phyloP scores from a whole-genome alignment of 805 yeast genomes.

The Barnettozyma californica region DNA sequence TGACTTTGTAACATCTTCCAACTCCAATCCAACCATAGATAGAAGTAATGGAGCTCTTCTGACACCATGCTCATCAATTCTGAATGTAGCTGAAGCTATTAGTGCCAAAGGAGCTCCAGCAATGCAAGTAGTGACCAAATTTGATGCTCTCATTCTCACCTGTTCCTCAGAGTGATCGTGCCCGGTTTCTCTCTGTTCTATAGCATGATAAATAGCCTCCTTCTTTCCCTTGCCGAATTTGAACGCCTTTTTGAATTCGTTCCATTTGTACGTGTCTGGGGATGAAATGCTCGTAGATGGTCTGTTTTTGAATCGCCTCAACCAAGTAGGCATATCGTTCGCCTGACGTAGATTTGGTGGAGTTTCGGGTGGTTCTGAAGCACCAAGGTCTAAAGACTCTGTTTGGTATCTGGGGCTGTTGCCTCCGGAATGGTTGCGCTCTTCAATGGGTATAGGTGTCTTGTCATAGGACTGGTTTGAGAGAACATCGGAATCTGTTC shows the following conservation, averaged over 20 bases:
- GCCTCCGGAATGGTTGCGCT: neutral
- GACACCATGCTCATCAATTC: conserved; percentile 69
- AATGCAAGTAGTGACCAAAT: conserved; percentile 46
- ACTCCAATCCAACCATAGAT: conserved; percentile 62
- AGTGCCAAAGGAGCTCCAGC: conserved; percentile 73
- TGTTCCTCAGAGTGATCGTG: conserved; percentile 20
- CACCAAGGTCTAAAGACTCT: neutral
- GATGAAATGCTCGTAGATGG: conserved; percentile 7
- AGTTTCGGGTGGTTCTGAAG: neutral
- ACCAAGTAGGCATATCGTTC: conserved; percentile 22
- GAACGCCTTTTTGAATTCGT: conserved; percentile 25
- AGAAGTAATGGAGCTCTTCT: conserved; percentile 79
- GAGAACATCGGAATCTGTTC: conserved; percentile 15
- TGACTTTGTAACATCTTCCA: conserved; percentile 43
- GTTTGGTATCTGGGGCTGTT: neutral
- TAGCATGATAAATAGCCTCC: neutral
- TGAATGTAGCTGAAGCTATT: conserved; percentile 66
- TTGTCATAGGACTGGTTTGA: conserved; percentile 5
- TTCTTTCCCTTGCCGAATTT: conserved; percentile 16
- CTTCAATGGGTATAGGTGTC: conserved; percentile 3
- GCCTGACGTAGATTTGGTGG: conserved; percentile 1
- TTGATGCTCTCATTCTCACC: conserved; percentile 32
- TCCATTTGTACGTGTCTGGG: conserved; percentile 18
- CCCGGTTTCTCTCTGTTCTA: conserved; percentile 1
- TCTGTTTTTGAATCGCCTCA: conserved; percentile 16